These are phyloP conservation scores for Canna indica DNA, from an alignment of 176 grass and related monocot species.

Conservation along the genomic window DNA sequence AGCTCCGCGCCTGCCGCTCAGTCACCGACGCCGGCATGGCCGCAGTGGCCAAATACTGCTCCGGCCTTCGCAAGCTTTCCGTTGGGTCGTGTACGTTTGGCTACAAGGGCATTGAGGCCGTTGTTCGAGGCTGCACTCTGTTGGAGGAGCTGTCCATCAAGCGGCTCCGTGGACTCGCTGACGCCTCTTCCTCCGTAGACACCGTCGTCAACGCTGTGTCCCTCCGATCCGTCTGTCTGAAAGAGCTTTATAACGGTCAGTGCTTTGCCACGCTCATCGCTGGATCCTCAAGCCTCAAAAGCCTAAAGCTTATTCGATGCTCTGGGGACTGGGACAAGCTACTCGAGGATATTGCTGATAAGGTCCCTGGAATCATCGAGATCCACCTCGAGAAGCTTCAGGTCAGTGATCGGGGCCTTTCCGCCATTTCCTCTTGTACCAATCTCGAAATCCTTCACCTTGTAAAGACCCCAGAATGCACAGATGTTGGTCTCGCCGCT, in stretches of 20 bases:
- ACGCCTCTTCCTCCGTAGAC: not conserved
- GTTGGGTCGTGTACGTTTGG: conserved; percentile 8
- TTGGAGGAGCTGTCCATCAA: conserved; percentile 20
- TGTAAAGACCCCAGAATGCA: conserved; percentile 25
- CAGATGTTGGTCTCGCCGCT: conserved; percentile 48
- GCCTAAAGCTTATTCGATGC: conserved; percentile 63
- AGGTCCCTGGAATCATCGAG: conserved; percentile 36
- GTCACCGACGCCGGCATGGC: conserved; percentile 19
- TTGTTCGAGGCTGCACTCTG: not conserved
- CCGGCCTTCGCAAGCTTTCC: conserved; percentile 13
- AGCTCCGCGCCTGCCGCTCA: conserved; percentile 19
- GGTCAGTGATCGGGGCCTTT: conserved; percentile 18
- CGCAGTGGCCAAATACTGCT: conserved; percentile 4
- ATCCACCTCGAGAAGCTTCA: conserved; percentile 96
- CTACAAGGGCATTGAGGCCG: conserved; percentile 2
- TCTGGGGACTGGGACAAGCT: conserved; percentile 69
- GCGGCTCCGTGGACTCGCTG: conserved; percentile 15
- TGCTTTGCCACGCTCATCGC: conserved; percentile 57
- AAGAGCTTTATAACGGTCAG: conserved; percentile 94
- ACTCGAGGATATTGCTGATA: conserved; percentile 37
- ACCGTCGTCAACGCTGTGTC: not conserved
- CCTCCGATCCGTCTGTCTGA: conserved; percentile 55
- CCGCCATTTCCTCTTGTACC: conserved; percentile 12
- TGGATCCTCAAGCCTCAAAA: conserved; percentile 46
- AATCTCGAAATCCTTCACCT: conserved; percentile 32